These are phyloP conservation scores for Metschnikowia lochheadii DNA, from an alignment of 805 yeast species.

Conservation along the genomic window DNA sequence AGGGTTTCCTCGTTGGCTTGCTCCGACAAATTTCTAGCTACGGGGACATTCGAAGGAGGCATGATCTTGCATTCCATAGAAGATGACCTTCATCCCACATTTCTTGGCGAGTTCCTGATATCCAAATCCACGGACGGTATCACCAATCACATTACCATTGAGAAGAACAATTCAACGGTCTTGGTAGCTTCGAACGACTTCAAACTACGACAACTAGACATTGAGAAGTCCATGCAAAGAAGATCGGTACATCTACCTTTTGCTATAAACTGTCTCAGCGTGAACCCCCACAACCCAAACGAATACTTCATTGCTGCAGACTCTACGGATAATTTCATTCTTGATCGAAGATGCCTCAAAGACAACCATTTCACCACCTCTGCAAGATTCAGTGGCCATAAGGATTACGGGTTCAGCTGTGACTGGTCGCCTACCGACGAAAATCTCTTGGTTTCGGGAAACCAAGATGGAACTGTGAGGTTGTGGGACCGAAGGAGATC, in stretches of 20 bases:
- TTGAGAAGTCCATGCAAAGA: slow-evolving; percentile 16
- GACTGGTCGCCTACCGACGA: slow-evolving; percentile 50
- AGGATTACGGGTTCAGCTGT: slow-evolving; percentile 55
- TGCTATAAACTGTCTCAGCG: slow-evolving; percentile 49
- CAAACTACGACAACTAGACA: slow-evolving; percentile 39
- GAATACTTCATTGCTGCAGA: slow-evolving; percentile 52
- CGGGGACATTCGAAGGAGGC: slow-evolving; percentile 56
- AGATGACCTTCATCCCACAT: slow-evolving; percentile 17
- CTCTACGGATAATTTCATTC: slow-evolving; percentile 35
- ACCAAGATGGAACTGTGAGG: slow-evolving; percentile 56
- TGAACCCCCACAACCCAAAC: slow-evolving; percentile 35
- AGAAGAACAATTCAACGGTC: slow-evolving; percentile 28
- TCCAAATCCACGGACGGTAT: slow-evolving; percentile 47
- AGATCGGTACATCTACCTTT: slow-evolving; percentile 31
- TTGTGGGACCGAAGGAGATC: slow-evolving; percentile 47
- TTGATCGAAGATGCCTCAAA: slow-evolving; percentile 37
- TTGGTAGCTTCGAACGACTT: slow-evolving; percentile 51
- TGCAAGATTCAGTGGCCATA: slow-evolving; percentile 40
- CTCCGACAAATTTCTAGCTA: slow-evolving; percentile 37
- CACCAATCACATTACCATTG: slow-evolving; percentile 45
- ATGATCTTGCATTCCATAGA: slow-evolving; percentile 36
- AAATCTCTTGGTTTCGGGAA: slow-evolving; percentile 49
- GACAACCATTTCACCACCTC: slow-evolving; percentile 6
- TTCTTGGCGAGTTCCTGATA: slow-evolving; percentile 34
- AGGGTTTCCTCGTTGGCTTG: slow-evolving; percentile 48